These are phyloP conservation scores for Vigna nakashimae DNA, from an alignment of 306 rosid genomes.

Conservation along the genomic window DNA sequence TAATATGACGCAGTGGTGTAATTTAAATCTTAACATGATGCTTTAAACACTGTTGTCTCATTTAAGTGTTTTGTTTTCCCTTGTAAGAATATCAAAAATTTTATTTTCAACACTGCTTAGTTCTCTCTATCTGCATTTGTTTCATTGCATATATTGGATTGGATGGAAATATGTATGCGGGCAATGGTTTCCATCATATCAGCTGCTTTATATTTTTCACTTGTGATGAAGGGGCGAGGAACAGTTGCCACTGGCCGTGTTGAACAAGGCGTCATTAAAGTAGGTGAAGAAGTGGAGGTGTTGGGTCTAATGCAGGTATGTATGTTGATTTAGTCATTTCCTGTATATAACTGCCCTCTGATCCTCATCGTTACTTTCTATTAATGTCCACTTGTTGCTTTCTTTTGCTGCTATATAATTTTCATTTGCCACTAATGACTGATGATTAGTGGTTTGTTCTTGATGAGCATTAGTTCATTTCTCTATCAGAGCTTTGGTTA, in stretches of 20 bases:
- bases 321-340: constrained; percentile 39
- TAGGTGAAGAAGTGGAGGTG: constrained; percentile 97
- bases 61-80: neutral
- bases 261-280: constrained; percentile 90
- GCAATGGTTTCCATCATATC: constrained; percentile 22
- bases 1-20: neutral
- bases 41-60: neutral
- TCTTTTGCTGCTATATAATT: constrained; percentile 14
- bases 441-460: constrained; percentile 24
- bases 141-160: constrained; percentile 23
- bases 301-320: constrained; percentile 94
- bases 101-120: neutral
- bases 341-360: constrained; percentile 19
- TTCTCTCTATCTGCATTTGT: constrained; percentile 32
- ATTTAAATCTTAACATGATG: neutral
- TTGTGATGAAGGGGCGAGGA: constrained; percentile 87
- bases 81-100: neutral
- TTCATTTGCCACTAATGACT: constrained; percentile 23
- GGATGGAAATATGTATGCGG: constrained; percentile 8
- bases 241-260: constrained; percentile 98
- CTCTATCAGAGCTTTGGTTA: neutral
- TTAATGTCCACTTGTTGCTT: constrained; percentile 2
- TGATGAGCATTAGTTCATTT: constrained; percentile 22
- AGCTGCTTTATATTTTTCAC: constrained; percentile 31
- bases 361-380: constrained; percentile 33